phyloP scores from a whole-genome alignment of 352 stramenopile genomes.

The Phytopythium kandeliae region DNA sequence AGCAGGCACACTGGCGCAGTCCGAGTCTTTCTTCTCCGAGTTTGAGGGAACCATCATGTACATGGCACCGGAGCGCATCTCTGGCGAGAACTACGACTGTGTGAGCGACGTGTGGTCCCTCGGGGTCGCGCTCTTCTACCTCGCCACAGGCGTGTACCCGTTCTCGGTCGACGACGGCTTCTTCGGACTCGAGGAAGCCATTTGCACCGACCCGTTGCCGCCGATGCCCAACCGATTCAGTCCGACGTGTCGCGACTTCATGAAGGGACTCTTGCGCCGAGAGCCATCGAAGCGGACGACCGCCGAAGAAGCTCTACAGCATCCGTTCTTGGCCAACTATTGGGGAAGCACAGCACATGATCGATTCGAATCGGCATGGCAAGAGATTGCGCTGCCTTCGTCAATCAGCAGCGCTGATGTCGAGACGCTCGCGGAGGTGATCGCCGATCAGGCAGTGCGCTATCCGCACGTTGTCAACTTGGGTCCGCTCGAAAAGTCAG shows the following conservation, averaged over 20 bases:
- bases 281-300: slow-evolving; percentile 81
- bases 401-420: slow-evolving; percentile 19
- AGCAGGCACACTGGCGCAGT: slow-evolving; percentile 66
- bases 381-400: slow-evolving; percentile 23
- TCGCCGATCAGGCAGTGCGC: slow-evolving; percentile 12
- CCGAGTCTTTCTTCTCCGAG: slow-evolving; percentile 73
- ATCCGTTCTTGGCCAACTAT: slow-evolving; percentile 85
- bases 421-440: slow-evolving; percentile 8
- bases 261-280: slow-evolving; percentile 88
- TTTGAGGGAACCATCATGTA: slow-evolving; percentile 93
- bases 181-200: slow-evolving; percentile 80
- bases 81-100: slow-evolving; percentile 80
- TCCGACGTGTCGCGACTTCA: slow-evolving; percentile 88
- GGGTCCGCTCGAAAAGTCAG: not conserved
- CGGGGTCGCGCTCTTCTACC: slow-evolving; percentile 60
- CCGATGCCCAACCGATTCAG: slow-evolving; percentile 81
- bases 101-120: slow-evolving; percentile 79
- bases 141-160: slow-evolving; percentile 62
- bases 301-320: slow-evolving; percentile 77
- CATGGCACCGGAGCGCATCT: slow-evolving; percentile 93
- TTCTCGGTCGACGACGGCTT: slow-evolving; percentile 74
- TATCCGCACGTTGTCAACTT: slow-evolving; percentile 10
- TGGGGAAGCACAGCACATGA: slow-evolving; percentile 16
- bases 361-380: slow-evolving; percentile 35
- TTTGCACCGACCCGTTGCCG: slow-evolving; percentile 66